Conservation (phyloP, 768 basidiomycete species). For the Naganishia vishniacii region DNA sequence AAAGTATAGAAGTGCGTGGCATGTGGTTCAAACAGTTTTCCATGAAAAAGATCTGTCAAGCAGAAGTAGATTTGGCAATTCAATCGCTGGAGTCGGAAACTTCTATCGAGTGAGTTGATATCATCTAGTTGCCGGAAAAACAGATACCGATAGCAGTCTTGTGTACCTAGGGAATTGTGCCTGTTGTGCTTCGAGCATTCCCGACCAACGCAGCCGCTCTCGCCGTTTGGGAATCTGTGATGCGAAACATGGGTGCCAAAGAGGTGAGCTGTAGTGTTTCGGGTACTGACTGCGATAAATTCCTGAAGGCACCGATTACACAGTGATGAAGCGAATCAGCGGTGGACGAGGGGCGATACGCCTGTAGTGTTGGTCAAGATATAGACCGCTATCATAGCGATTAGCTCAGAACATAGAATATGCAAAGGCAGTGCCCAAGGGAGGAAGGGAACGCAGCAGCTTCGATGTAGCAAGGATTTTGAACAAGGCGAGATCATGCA, state of each 20-base stretch:
- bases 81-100: conserved; percentile 35
- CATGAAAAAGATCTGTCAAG: conserved; percentile 52
- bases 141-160: conserved; percentile 21
- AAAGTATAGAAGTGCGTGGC: conserved; percentile 53
- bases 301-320: too few relatives aligned
- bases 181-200: conserved; percentile 66
- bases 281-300: too few relatives aligned
- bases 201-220: conserved; percentile 73
- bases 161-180: conserved; percentile 64
- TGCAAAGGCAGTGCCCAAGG: too few relatives aligned
- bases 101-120: conserved; percentile 44
- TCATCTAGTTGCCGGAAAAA: not conserved
- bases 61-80: conserved; percentile 37
- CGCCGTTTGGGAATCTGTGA: conserved; percentile 71
- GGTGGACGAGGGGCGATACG: too few relatives aligned
- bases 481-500: too few relatives aligned
- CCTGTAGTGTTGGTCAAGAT: too few relatives aligned
- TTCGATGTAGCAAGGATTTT: not conserved
- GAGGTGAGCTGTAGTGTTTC: too few relatives aligned
- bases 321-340: too few relatives aligned
- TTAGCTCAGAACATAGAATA: too few relatives aligned
- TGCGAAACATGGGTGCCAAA: conserved; percentile 53
- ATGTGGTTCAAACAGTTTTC: conserved; percentile 57
- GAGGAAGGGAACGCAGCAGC: too few relatives aligned
- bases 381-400: too few relatives aligned